phyloP scores from a whole-genome alignment of 768 basidiomycete genomes.

The Coprinellus micaceus region DNA sequence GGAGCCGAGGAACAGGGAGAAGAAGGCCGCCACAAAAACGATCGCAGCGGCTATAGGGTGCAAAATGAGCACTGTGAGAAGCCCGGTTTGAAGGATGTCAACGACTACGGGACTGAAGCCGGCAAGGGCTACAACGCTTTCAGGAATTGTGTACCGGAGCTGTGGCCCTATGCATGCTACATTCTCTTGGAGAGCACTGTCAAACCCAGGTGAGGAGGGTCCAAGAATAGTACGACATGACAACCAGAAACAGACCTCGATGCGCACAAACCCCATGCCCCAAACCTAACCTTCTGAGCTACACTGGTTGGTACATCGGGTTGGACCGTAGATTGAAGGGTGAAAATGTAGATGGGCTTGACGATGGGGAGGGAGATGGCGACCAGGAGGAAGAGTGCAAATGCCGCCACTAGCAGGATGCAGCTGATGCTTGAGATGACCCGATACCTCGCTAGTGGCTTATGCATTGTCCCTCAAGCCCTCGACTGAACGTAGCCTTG shows the following conservation, averaged over 20 bases:
- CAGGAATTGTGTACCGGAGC: slow-evolving; percentile 68
- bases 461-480: slow-evolving; percentile 25
- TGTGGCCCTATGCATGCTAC: slow-evolving; percentile 57
- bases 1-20: slow-evolving; percentile 57
- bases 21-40: slow-evolving; percentile 48
- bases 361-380: slow-evolving; percentile 74
- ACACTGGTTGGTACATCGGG: slow-evolving; percentile 40
- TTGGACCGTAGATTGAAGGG: slow-evolving; percentile 34
- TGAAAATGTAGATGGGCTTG: slow-evolving; percentile 61
- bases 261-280: slow-evolving; percentile 82
- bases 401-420: slow-evolving; percentile 52
- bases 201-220: slow-evolving; percentile 20
- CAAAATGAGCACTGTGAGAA: slow-evolving; percentile 57
- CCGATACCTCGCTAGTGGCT: slow-evolving; percentile 45
- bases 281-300: slow-evolving; percentile 64
- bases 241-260: slow-evolving; percentile 33
- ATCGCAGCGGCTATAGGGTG: slow-evolving; percentile 66
- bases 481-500: not conserved
- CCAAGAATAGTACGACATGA: not conserved
- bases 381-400: slow-evolving; percentile 73
- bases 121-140: slow-evolving; percentile 35
- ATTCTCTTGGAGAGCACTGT: slow-evolving; percentile 28
- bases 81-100: slow-evolving; percentile 43
- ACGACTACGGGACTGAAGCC: slow-evolving; percentile 45
- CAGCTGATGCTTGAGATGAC: slow-evolving; percentile 45